Evolutionary conservation across 176 grass and related monocot species (phyloP).

Genomic region (Cocos nucifera): DNA sequence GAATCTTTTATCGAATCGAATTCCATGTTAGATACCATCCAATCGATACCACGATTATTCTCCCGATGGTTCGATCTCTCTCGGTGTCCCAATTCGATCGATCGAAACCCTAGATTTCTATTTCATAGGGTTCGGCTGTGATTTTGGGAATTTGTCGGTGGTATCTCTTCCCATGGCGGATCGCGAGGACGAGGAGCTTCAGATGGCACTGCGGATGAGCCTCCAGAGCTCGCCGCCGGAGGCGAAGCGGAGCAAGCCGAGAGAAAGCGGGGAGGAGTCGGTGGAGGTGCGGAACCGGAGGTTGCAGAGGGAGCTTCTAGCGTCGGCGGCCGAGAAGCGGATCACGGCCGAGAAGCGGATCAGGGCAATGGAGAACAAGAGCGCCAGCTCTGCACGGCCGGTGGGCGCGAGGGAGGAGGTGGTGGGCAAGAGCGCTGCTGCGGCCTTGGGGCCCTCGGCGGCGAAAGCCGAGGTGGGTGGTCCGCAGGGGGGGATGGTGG

Average conservation of each 20-base stretch:
- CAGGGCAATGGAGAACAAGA: slow-evolving; percentile 20
- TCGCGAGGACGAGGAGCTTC: slow-evolving; percentile 81
- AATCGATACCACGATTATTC: too few species aligned
- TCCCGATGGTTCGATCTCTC: too few species aligned
- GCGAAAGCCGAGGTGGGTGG: slow-evolving; percentile 2
- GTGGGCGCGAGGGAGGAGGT: slow-evolving; percentile 18
- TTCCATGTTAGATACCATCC: too few species aligned
- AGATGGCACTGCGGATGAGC: slow-evolving; percentile 96
- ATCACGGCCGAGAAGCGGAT: slow-evolving; percentile 72
- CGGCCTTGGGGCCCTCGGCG: slow-evolving; percentile 22
- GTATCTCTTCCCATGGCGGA: slow-evolving; percentile 40
- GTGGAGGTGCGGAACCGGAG: slow-evolving; percentile 50
- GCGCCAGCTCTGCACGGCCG: slow-evolving; percentile 1
- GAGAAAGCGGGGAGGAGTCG: slow-evolving; percentile 37
- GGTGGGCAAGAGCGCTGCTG: slow-evolving; percentile 9
- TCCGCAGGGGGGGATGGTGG: neutral
- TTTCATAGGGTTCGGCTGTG: neutral
- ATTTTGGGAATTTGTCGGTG: neutral
- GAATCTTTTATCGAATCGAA: too few species aligned
- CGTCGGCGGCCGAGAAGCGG: slow-evolving; percentile 79
- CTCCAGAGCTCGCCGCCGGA: slow-evolving; percentile 72
- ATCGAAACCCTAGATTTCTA: slow-evolving; percentile 18
- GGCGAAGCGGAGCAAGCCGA: slow-evolving; percentile 80
- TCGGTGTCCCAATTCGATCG: neutral
- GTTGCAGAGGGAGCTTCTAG: slow-evolving; percentile 80